These are phyloP conservation scores for Cucurbita ficifolia DNA, from an alignment of 306 rosid species.

Conservation along the genomic window DNA sequence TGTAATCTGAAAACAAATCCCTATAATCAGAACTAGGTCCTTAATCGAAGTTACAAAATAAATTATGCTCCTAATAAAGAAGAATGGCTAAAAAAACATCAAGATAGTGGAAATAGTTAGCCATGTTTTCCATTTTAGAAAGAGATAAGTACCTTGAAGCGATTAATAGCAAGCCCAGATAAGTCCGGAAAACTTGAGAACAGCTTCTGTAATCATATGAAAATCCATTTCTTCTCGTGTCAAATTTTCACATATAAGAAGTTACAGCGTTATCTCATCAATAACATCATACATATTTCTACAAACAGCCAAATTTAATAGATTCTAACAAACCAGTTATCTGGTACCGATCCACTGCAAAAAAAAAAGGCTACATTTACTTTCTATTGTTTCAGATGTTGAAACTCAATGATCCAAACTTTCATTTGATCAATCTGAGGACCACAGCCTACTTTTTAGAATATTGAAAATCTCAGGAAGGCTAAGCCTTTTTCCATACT, in stretches of 20 bases:
- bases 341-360: not conserved
- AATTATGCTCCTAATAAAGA: not conserved
- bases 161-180: not conserved
- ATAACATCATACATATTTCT: not conserved
- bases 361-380: not conserved
- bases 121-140: not conserved
- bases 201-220: not conserved
- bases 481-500: constrained; percentile 51
- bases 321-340: not conserved
- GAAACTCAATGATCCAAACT: not conserved
- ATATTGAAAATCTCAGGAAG: constrained; percentile 32
- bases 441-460: constrained; percentile 22
- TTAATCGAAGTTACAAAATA: not conserved
- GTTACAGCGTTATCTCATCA: not conserved
- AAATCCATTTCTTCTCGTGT: constrained; percentile 1
- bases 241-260: not conserved
- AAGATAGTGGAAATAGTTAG: not conserved
- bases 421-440: not conserved
- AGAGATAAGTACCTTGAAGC: not conserved
- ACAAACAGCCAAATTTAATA: not conserved
- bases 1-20: not conserved
- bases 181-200: not conserved
- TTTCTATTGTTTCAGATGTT: not conserved
- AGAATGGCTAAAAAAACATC: not conserved
- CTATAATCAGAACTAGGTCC: not conserved